Conservation (phyloP, 2,329 filamentous ascomycete genomes). For the Cladosporium sp. region DNA sequence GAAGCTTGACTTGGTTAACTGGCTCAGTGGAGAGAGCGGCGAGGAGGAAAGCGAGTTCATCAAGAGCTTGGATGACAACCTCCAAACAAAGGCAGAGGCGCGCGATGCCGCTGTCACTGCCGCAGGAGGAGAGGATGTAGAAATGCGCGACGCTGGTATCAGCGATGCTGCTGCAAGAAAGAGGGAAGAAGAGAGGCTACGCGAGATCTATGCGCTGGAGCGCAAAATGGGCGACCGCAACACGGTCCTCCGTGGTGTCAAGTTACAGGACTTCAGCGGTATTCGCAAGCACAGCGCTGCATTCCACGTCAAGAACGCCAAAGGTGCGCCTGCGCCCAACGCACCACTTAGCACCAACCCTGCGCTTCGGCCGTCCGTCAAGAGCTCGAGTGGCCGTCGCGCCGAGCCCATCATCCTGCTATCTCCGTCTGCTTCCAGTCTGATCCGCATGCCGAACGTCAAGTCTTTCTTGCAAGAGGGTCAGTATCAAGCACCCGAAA, state of each 20-base stretch:
- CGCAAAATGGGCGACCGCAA: slow-evolving; percentile 91
- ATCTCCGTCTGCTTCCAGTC: slow-evolving; percentile 90
- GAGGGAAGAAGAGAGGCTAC: slow-evolving; percentile 74
- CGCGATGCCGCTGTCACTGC: slow-evolving; percentile 48
- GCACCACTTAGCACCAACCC: slow-evolving; percentile 49
- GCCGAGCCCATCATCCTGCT: slow-evolving; percentile 91
- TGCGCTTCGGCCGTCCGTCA: slow-evolving; percentile 36
- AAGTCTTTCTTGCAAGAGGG: slow-evolving; percentile 89
- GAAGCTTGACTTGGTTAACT: slow-evolving; percentile 86
- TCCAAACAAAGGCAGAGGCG: slow-evolving; percentile 52
- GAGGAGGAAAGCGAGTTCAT: slow-evolving; percentile 86
- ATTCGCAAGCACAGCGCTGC: slow-evolving; percentile 69
- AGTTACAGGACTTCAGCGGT: slow-evolving; percentile 88
- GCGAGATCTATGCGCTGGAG: slow-evolving; percentile 89
- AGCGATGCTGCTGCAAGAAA: slow-evolving; percentile 52
- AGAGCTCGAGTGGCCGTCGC: slow-evolving; percentile 47
- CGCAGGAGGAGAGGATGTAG: slow-evolving; percentile 35
- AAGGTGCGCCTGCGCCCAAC: slow-evolving; percentile 51
- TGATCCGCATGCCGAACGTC: slow-evolving; percentile 93
- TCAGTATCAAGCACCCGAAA: slow-evolving; percentile 71
- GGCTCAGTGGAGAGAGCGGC: slow-evolving; percentile 85
- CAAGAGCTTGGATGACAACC: slow-evolving; percentile 72
- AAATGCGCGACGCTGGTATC: slow-evolving; percentile 44
- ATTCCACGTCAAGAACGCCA: slow-evolving; percentile 50
- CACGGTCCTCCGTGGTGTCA: slow-evolving; percentile 79